Conservation (phyloP, 2,329 filamentous ascomycete genomes). For the Arachnopeziza araneosa region DNA sequence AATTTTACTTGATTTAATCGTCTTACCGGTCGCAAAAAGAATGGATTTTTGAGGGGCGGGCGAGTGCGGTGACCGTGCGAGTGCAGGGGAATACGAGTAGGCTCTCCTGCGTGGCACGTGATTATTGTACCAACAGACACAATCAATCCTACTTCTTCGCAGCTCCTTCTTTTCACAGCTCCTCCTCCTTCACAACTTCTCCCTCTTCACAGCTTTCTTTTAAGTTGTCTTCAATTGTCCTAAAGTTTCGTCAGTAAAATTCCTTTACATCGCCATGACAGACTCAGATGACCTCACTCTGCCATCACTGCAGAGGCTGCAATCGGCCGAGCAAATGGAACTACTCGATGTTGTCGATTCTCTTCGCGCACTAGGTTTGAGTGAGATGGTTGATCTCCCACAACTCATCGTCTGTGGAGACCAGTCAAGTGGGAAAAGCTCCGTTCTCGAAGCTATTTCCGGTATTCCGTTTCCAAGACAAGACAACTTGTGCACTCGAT, state of each 20-base stretch:
- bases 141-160: no score
- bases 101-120: no score
- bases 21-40: no score
- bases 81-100: no score
- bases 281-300: slow-evolving; percentile 5
- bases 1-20: no score
- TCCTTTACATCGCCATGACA: slow-evolving; percentile 1
- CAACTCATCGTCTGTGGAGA: slow-evolving; percentile 30
- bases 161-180: no score
- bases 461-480: slow-evolving; percentile 35
- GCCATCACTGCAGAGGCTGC: slow-evolving; percentile 13
- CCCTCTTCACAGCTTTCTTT: no score
- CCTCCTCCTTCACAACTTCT: no score
- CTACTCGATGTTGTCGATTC: slow-evolving; percentile 52
- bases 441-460: slow-evolving; percentile 32
- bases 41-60: no score
- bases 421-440: slow-evolving; percentile 33
- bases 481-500: slow-evolving; percentile 37
- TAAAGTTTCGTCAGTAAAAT: background rate
- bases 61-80: no score
- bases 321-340: slow-evolving; percentile 43
- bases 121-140: no score
- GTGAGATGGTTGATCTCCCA: slow-evolving; percentile 30
- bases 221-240: background rate
- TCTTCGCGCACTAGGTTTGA: slow-evolving; percentile 34